Evolutionary conservation across 768 basidiomycete species (phyloP), one percentile per base, ranked within the genome.

Genomic region (Hysterangium stoloniferum): DNA sequence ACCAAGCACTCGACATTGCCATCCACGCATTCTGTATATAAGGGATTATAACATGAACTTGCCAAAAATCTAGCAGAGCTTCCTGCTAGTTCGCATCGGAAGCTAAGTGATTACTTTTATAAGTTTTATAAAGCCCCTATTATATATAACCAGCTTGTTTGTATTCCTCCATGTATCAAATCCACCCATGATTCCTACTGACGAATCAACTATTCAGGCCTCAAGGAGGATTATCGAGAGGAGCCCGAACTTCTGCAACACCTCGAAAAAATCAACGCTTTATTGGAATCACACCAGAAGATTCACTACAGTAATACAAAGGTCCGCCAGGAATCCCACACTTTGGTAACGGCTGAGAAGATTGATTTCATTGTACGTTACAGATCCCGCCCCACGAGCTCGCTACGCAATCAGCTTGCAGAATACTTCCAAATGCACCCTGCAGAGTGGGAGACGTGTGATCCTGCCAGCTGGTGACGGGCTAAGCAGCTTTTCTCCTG

Each of bases 61-160:
- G n/a, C 42, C 2, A 33, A 29, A 1, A 56, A 61, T 7, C 7
- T 68, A 9, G 17, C 12, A 6, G 20, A 32, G 2, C 62, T 68
- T 8, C 59, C 65, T 9, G 24, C 59, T 0, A 52, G 55, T 2
- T 59, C 65, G 1, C 67, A 69, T 41, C 37, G 50, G 1, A 69
- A 69, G 55, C 57, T 69, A 0, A 64, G 63, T 52, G 63, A 67
- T 34, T 68, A 69, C 35, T 68, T 59, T 32, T 50, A 49, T 36
- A 61, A 57, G 22, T 61, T 64, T 53, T 65, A 66, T 54, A 52
- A 42, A 42, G 12, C 8, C 19, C 15, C 20, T n/a, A 9, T n/a
- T 9, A n/a, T 42, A 20, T 42, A 12, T n/a, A 9, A 42, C 12
- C 15, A 9, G 9, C 40, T n/a, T 20, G 13, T 9, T 9, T 42